Conservation (phyloP, 1,284 basidiomycete species). For the Meripilus lineatus region DNA sequence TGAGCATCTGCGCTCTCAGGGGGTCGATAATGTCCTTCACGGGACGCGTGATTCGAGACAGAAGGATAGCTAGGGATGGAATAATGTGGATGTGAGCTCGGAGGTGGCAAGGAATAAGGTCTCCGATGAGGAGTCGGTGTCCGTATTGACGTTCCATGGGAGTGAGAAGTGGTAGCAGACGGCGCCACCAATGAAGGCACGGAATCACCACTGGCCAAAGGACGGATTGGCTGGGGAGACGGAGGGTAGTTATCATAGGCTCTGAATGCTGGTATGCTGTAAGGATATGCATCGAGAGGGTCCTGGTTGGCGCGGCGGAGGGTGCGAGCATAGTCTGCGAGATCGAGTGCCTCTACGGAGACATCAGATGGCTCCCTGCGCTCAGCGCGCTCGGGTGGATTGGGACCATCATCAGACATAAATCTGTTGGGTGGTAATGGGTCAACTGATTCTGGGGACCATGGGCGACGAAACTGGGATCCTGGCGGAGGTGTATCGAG, state of each 20-base stretch:
- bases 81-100: conserved; percentile 20
- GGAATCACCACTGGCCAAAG: conserved; percentile 35
- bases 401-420: conserved; percentile 8
- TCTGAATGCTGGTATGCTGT: conserved; percentile 15
- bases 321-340: conserved; percentile 59
- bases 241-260: conserved; percentile 34
- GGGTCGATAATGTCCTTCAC: conserved; percentile 14
- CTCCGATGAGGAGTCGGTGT: conserved; percentile 23
- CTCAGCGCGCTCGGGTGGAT: conserved; percentile 18
- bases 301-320: conserved; percentile 33
- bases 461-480: conserved; percentile 48
- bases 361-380: conserved; percentile 52
- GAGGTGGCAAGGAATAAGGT: conserved; percentile 46
- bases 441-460: conserved; percentile 61
- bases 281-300: conserved; percentile 10
- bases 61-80: conserved; percentile 20
- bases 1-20: conserved; percentile 18
- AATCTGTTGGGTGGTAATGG: conserved; percentile 36
- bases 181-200: conserved; percentile 46
- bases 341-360: conserved; percentile 64
- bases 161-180: conserved; percentile 35
- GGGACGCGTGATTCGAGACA: conserved; percentile 10
- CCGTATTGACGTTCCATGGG: conserved; percentile 27
- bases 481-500: conserved; percentile 50
- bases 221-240: conserved; percentile 32